These are phyloP conservation scores for Ophiostoma tasmaniense DNA, from an alignment of 2,329 filamentous ascomycete species.

Conservation along the genomic window DNA sequence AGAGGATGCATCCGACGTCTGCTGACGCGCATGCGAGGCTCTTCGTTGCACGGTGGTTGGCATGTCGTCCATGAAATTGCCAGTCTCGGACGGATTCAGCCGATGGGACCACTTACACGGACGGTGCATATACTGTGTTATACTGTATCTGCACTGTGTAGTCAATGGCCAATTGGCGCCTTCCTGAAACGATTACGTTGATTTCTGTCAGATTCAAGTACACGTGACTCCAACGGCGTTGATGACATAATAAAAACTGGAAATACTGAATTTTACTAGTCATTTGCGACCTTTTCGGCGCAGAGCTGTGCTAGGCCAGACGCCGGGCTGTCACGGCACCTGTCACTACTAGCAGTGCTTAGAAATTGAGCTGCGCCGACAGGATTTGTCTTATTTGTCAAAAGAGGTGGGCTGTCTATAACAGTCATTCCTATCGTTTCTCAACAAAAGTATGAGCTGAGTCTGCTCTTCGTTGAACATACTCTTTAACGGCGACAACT, in stretches of 20 bases:
- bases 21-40: not conserved
- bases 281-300: not conserved
- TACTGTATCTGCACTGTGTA: not conserved
- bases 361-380: slow-evolving; percentile 12
- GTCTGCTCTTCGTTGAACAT: not conserved
- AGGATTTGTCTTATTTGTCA: slow-evolving; percentile 7
- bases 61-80: not conserved
- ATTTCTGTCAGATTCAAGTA: too few relatives aligned
- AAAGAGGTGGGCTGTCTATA: not conserved
- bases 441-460: not conserved
- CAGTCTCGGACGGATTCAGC: slow-evolving; percentile 3
- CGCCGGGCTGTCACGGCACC: too few relatives aligned
- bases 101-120: not conserved
- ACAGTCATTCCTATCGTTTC: not conserved
- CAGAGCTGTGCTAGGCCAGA: not conserved
- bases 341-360: slow-evolving; percentile 7
- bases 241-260: not conserved
- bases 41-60: not conserved
- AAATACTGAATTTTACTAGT: not conserved
- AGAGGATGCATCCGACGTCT: not conserved
- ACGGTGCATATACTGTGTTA: not conserved
- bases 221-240: not conserved
- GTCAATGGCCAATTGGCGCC: not conserved
- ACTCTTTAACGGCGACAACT: not conserved
- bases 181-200: not conserved